These are phyloP conservation scores for Platanthera zijinensis DNA, from an alignment of 106 monocot genomes.

Conservation along the genomic window DNA sequence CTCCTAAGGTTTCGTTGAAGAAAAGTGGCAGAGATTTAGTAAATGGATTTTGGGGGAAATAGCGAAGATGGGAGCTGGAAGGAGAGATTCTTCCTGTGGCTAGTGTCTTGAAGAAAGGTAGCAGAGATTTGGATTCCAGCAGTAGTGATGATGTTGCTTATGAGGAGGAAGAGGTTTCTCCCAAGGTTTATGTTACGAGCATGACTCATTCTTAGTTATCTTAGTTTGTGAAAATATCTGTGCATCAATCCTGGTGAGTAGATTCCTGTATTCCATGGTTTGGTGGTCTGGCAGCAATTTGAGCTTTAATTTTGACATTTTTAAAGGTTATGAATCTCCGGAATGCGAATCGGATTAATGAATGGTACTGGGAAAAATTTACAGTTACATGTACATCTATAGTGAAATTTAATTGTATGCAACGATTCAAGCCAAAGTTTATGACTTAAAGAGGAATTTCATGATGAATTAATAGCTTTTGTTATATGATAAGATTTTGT, in stretches of 20 bases:
- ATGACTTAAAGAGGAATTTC: too few species aligned
- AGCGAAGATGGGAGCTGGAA: too few species aligned
- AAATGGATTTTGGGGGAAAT: too few species aligned
- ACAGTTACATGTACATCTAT: too few species aligned
- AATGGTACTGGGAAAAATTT: slow-evolving; percentile 62
- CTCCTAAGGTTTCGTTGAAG: too few species aligned
- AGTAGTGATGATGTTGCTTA: slow-evolving; percentile 46
- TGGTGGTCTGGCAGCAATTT: not conserved
- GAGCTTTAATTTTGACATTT: not conserved
- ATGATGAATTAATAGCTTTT: too few species aligned
- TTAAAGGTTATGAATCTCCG: slow-evolving; percentile 73
- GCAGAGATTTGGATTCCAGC: slow-evolving; percentile 18
- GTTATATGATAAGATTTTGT: too few species aligned
- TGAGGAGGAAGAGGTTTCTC: slow-evolving; percentile 47
- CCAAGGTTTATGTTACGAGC: slow-evolving; percentile 85
- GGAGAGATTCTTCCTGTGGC: too few species aligned
- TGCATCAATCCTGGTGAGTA: slow-evolving; percentile 75
- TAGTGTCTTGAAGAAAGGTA: slow-evolving; percentile 25
- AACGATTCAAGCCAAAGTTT: too few species aligned
- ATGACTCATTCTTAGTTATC: slow-evolving; percentile 85
- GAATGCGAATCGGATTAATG: slow-evolving; percentile 65
- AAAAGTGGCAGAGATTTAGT: too few species aligned
- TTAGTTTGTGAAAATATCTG: slow-evolving; percentile 80
- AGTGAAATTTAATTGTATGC: too few species aligned
- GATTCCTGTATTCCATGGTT: not conserved